Evolutionary conservation across 139 green algal genomes (phyloP), one percentile per base, ranked within the genome.

Genomic region (Coelastrella sp.): DNA sequence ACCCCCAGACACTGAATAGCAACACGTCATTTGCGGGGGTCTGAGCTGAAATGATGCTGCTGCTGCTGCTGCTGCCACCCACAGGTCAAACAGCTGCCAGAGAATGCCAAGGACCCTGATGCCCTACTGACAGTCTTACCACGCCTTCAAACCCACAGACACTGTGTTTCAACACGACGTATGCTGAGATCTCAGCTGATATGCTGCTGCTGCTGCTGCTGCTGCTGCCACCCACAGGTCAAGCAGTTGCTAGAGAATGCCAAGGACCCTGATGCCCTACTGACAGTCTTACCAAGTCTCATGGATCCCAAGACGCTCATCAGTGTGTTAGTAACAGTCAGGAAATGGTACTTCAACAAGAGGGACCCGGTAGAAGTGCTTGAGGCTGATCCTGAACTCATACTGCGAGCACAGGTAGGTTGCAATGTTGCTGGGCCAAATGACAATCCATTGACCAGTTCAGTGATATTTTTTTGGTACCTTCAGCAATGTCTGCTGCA

Each of bases 331-430:
- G 84, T 94, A 83, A 92, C 92, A 23, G 86, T 94, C 23, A 87
- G 71, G 68, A 94, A 94, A 89, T 94, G 92, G 88, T 91, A 91
- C 80, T 91, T 91, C 23, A 88, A 87, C 71, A 81, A 81, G 73
- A 23, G 80, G 0, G 90, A 90, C 66, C 85, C 90, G 0, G 68
- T 92, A 8, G 89, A 91, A 75, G 89, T 94, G 65, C 68, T 94
- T 0, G 92, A 94, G 66, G 74, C 80, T 2, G 92, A 94, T 76
- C 92, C 92, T 10, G 92, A 92, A 14, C 74, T 94, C 3, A 82
- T 94, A 17, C 32, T 59, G n/a, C 85, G 92, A 64, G 92, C 92
- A 23, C 85, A 91, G 88, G 91, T 92, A 73, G 20, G 10, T 73
- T 17, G 60, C 20, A 85, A 71, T 17, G 14, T 16, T 47, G 14